Percentiles rank a stretch among this genome's conserved stretches.
Conservation (phyloP, 306 rosid genomes). For the Quercus robur region DNA sequence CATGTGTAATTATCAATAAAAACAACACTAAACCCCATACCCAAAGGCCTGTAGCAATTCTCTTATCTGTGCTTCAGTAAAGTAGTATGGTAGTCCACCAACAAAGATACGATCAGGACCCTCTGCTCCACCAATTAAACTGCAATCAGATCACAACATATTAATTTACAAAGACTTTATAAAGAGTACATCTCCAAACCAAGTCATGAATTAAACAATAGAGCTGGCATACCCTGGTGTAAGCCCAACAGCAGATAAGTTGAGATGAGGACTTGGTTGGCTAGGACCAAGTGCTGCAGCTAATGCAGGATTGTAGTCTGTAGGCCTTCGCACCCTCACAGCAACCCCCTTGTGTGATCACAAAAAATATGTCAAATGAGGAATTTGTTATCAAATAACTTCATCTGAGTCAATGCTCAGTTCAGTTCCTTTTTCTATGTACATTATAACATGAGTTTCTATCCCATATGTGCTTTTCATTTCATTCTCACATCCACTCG, state of each 20-base stretch:
- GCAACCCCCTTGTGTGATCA: slow-evolving; percentile 62
- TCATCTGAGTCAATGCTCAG: not conserved
- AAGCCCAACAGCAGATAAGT: slow-evolving; percentile 72
- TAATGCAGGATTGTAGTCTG: slow-evolving; percentile 74
- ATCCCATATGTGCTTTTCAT: not conserved
- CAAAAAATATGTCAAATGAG: slow-evolving; percentile 15
- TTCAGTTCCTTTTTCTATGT: not conserved
- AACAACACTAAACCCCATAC: slow-evolving; percentile 24
- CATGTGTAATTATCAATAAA: not conserved
- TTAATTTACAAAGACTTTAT: not conserved
- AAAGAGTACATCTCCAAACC: not conserved
- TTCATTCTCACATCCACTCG: slow-evolving; percentile 6
- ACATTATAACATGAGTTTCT: not conserved
- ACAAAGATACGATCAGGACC: slow-evolving; percentile 85
- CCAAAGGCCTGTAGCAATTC: slow-evolving; percentile 79
- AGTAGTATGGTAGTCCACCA: slow-evolving; percentile 83
- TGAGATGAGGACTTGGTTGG: slow-evolving; percentile 74
- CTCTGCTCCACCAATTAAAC: slow-evolving; percentile 61
- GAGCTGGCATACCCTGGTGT: slow-evolving; percentile 46
- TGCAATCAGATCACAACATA: slow-evolving; percentile 23
- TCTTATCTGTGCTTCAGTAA: slow-evolving; percentile 67
- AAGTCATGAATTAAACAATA: not conserved
- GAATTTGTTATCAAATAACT: not conserved
- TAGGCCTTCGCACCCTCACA: slow-evolving; percentile 85
- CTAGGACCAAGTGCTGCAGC: slow-evolving; percentile 83